A percentile compares a stretch with the other conserved stretches of the same genome.
These are phyloP conservation scores for Plasmodium berghei DNA, from an alignment of 169 alveolate species.

Conservation along the genomic window DNA sequence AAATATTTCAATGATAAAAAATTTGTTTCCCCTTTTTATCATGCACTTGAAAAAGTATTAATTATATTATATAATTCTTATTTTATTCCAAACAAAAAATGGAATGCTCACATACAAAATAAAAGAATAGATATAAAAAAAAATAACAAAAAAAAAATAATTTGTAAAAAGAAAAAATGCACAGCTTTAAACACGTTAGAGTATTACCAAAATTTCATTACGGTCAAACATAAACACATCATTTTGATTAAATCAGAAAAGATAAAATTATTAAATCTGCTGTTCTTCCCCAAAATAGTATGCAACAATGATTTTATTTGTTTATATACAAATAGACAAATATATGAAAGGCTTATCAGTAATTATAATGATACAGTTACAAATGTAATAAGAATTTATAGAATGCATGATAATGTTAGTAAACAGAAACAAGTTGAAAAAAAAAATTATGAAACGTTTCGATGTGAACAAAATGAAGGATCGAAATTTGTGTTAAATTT, in stretches of 20 bases:
- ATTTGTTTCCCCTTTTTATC: too few relatives aligned
- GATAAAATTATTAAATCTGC: not conserved
- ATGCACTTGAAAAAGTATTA: too few relatives aligned
- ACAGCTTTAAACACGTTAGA: too few relatives aligned
- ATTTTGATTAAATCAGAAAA: not conserved
- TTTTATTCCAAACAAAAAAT: too few relatives aligned
- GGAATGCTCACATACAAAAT: too few relatives aligned
- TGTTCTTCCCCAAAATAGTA: not conserved
- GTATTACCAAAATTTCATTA: not conserved
- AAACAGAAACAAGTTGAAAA: not conserved
- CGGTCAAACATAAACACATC: not conserved
- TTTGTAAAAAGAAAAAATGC: too few relatives aligned
- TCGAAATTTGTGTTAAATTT: constrained; percentile 3
- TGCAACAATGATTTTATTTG: constrained; percentile 22
- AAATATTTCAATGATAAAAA: too few relatives aligned
- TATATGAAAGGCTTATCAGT: not conserved
- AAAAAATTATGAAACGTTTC: not conserved
- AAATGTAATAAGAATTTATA: not conserved
- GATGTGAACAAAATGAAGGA: not conserved
- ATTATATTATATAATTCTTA: too few relatives aligned
- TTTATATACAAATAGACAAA: constrained; percentile 8
- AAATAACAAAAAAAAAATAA: too few relatives aligned
- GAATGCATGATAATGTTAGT: not conserved
- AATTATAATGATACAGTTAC: not conserved
- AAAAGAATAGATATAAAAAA: too few relatives aligned